Percentiles rank a stretch among this genome's conserved stretches.
Conservation (phyloP, 768 basidiomycete species). For the Atractiella rhizophila region DNA sequence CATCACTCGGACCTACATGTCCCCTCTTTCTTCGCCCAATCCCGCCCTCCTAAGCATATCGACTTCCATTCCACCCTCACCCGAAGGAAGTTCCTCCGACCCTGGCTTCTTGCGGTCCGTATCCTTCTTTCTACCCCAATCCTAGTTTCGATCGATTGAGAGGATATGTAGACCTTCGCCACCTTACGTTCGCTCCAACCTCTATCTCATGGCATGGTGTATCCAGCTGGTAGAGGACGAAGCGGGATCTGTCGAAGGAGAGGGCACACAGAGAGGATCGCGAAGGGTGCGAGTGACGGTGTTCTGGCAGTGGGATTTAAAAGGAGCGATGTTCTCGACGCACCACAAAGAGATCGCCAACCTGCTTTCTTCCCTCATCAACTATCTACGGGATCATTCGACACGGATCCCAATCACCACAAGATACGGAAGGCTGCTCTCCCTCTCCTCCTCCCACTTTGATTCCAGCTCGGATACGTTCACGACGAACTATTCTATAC, state of each 20-base stretch:
- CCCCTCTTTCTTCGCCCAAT: constrained; percentile 23
- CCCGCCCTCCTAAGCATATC: background rate
- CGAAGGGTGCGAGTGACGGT: constrained; percentile 7
- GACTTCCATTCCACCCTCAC: too few relatives aligned
- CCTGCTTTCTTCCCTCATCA: constrained; percentile 6
- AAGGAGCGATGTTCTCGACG: background rate
- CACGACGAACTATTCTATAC: constrained; percentile 3
- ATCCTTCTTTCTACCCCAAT: too few relatives aligned
- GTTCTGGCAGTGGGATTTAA: constrained; percentile 13
- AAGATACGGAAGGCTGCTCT: constrained; percentile 1
- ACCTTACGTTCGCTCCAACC: constrained; percentile 15
- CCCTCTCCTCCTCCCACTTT: constrained; percentile 2
- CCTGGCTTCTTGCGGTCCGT: constrained; percentile 16
- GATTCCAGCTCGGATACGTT: constrained; percentile 4
- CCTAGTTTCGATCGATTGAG: too few relatives aligned
- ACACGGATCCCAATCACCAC: background rate
- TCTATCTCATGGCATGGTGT: constrained; percentile 13
- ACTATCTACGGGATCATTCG: background rate
- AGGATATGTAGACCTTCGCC: too few relatives aligned
- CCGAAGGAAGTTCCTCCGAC: constrained; percentile 8
- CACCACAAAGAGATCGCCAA: background rate
- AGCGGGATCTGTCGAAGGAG: too few relatives aligned
- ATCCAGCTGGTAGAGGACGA: constrained; percentile 8
- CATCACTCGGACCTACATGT: constrained; percentile 61
- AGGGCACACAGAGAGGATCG: too few relatives aligned